These are phyloP conservation scores for Zangia roseola DNA, from an alignment of 768 basidiomycete species.

Conservation along the genomic window DNA sequence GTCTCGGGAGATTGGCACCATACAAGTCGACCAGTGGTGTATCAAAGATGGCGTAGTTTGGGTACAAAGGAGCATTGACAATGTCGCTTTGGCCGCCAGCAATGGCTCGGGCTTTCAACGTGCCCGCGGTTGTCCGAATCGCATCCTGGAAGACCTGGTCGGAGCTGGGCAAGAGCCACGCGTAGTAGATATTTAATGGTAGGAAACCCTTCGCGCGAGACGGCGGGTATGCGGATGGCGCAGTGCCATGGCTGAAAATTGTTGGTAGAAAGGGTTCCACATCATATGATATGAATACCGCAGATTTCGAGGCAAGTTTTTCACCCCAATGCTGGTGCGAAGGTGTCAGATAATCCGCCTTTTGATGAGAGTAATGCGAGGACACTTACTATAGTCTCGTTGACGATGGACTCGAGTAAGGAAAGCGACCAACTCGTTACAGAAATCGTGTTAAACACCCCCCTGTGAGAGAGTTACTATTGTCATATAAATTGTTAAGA, in stretches of 20 bases:
- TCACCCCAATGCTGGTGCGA: not conserved
- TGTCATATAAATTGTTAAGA: not conserved
- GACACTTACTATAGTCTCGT: conserved; percentile 15
- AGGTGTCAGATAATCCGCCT: not conserved
- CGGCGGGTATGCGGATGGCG: conserved; percentile 45
- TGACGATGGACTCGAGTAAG: conserved; percentile 9
- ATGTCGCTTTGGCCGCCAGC: conserved; percentile 40
- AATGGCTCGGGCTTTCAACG: conserved; percentile 39
- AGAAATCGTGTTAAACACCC: not conserved
- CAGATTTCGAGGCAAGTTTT: not conserved
- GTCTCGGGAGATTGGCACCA: conserved; percentile 37
- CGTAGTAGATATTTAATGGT: conserved; percentile 45
- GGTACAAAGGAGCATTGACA: conserved; percentile 41
- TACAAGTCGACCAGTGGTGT: conserved; percentile 49
- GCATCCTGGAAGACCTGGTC: conserved; percentile 33
- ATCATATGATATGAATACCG: not conserved
- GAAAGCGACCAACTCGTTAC: conserved; percentile 3
- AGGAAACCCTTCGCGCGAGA: conserved; percentile 33
- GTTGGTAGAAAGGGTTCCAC: conserved; percentile 50
- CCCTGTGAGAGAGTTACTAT: not conserved
- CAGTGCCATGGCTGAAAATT: conserved; percentile 36
- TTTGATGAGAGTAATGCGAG: not conserved
- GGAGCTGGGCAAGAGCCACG: not conserved
- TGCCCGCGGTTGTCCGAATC: conserved; percentile 34
- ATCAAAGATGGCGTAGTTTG: conserved; percentile 53